These are phyloP conservation scores for Parastagonospora avenae DNA, from an alignment of 2,329 filamentous ascomycete genomes.

Conservation along the genomic window DNA sequence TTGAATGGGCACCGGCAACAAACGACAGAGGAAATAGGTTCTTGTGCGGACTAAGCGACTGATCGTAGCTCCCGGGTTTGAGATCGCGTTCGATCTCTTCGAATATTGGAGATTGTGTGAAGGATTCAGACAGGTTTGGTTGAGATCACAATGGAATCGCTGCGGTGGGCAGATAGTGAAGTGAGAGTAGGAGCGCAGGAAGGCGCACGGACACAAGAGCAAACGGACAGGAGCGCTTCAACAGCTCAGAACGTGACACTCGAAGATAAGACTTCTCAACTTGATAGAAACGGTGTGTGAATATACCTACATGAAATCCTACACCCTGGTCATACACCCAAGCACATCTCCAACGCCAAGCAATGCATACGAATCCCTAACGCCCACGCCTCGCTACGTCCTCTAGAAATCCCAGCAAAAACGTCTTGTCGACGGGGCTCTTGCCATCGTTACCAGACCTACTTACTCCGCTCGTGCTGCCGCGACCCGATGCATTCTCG, in stretches of 20 bases:
- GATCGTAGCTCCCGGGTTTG: no score
- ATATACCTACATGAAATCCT: not conserved
- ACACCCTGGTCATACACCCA: not conserved
- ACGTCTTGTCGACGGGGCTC: constrained; percentile 71
- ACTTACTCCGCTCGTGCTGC: constrained; percentile 4
- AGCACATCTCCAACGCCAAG: constrained; percentile 1
- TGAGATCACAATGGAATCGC: no score
- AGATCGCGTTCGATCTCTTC: no score
- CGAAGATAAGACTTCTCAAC: not conserved
- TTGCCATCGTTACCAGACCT: constrained; percentile 27
- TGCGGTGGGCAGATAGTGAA: no score
- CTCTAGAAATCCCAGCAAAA: constrained; percentile 76
- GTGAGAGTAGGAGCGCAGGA: no score
- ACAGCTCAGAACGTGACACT: not conserved
- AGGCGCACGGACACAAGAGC: no score
- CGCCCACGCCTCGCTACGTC: constrained; percentile 48
- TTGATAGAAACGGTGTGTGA: not conserved
- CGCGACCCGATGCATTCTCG: constrained; percentile 6
- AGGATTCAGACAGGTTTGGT: no score
- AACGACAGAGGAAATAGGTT: no score
- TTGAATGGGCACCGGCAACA: no score
- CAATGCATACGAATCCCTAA: constrained; percentile 12
- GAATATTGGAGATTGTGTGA: no score
- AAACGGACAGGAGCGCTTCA: not conserved
- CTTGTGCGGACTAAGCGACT: no score